Base-by-base conservation (phyloP, 2,329 filamentous ascomycete species). In the Daldinia eschscholtzii region DNA sequence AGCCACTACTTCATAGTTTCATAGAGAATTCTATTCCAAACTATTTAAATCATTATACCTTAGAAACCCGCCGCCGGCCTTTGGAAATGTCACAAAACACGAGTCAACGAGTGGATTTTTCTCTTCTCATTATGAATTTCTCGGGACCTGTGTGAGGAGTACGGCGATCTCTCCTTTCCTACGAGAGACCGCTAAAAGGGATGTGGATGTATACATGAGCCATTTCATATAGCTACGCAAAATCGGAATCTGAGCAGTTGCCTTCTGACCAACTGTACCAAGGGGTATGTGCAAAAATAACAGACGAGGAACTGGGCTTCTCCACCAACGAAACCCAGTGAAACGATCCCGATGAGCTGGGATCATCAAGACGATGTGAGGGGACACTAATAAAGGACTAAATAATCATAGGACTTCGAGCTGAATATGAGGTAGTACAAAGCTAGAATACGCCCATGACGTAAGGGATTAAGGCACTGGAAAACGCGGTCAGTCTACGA, bases 381-480 rank as follows among this genome's bases (percentile, higher is more conserved):
- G 42, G 60, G 42, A 66, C 53, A 63, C 60, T 50, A 67, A 37
- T 50, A 67, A 37, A 28, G 39, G 56, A 50, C 37, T 60, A 57
- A 61, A 61, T 35, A 57, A 62, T 41, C 18, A 52, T 67, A 67
- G 63, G 30, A 61, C 57, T 28, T n/a, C 26, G n/a, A 15, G 55
- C 61, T 20, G 42, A 33, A 53, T 41, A 12, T 18, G 39, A 58
- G n/a, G 37, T 13, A 15, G 52, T 46, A 41, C 28, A 23, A 58
- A 23, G 57, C 69, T 81, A 86, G 71, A 86, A 80, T 70, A 85
- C 81, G 75, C 84, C 84, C 79, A 84, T 84, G 68, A 86, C 81
- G 78, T 84, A 86, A 39, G 85, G 84, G 64, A 85, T 83, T 59
- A 86, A 76, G 35, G 84, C 85, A 66, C 77, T 79, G 12, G 13